Conservation (phyloP, 192 early-diverging fungal genomes). For the Gigaspora rosea region DNA sequence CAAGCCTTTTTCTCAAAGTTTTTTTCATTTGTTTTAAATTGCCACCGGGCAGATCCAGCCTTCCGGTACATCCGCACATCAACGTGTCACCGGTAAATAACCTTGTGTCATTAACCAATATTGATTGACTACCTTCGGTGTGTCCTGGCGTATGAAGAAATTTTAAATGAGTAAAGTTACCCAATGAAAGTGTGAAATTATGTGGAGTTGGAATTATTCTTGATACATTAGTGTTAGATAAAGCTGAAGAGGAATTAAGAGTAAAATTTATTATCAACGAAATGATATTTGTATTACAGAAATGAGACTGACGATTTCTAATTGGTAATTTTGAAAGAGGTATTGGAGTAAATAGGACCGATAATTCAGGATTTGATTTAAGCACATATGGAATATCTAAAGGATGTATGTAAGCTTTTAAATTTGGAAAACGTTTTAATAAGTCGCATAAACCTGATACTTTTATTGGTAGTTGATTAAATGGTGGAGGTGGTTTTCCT, state of each 20-base stretch:
- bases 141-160: slow-evolving; percentile 96
- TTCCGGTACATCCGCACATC: slow-evolving; percentile 75
- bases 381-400: slow-evolving; percentile 71
- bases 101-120: slow-evolving; percentile 73
- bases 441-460: slow-evolving; percentile 78
- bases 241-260: neutral
- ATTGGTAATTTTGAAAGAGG: neutral
- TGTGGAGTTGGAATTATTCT: slow-evolving; percentile 65
- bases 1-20: slow-evolving; percentile 67
- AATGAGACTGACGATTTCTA: no score
- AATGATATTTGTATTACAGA: neutral
- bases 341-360: neutral
- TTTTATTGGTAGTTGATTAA: slow-evolving; percentile 73
- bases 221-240: neutral
- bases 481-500: slow-evolving; percentile 78
- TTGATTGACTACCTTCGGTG: slow-evolving; percentile 82
- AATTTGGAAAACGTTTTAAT: slow-evolving; percentile 70
- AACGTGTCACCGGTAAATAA: slow-evolving; percentile 85
- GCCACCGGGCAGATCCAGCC: slow-evolving; percentile 83
- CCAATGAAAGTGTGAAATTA: slow-evolving; percentile 54
- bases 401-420: slow-evolving; percentile 75
- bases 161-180: slow-evolving; percentile 52
- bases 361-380: slow-evolving; percentile 66
- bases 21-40: slow-evolving; percentile 63
- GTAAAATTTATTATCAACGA: neutral